Evolutionary conservation across 768 basidiomycete genomes (phyloP), one percentile per base, ranked within the genome.

Genomic region (Neoboletus brunneissimus): DNA sequence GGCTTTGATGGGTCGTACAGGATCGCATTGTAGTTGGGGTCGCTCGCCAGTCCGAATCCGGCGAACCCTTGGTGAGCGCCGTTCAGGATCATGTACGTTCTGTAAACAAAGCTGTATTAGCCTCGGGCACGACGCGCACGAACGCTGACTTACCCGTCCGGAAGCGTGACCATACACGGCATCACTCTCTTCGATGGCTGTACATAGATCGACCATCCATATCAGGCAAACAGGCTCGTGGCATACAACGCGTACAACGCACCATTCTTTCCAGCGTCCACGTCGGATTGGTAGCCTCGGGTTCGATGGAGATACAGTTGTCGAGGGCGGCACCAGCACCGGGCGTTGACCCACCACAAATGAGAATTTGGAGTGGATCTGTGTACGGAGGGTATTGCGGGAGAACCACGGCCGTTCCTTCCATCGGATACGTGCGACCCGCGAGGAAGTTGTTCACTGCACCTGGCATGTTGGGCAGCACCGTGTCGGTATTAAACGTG

Each of bases 221-320:
- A 16, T 61, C 51, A 57, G 50, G 1, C 18, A 23, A 51, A 38
- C 1, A 1, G 10, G 38, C 43, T 45, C 0, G 16, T 3, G 2
- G 6, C 8, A 10, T 18, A 38, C 41, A 25, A 45, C 27, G 32
- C 40, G 35, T 32, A 10, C 18, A 70, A 40, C 83, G 46, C 42
- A 89, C 89, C 90, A 91, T 91, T 48, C 90, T 82, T 67, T 92
- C 90, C 10, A 91, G 35, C 0, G 77, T 77, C 90, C 90, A 92
- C 1, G 78, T 78, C 2, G 88, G 67, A 49, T 85, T 84, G 1
- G 65, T 37, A 0, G 63, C 81, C 65, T 92, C 90, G 0, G 90
- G 90, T 25, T 78, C 71, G 25, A 85, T 89, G 1, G 78, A 73
- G 13, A 90, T 80, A 60, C 90, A 92, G 62, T 89, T 90, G 62